Percentiles rank a stretch among this genome's conserved stretches.
phyloP scores from a whole-genome alignment of 176 grass and related monocot species.

The Guadua angustifolia region DNA sequence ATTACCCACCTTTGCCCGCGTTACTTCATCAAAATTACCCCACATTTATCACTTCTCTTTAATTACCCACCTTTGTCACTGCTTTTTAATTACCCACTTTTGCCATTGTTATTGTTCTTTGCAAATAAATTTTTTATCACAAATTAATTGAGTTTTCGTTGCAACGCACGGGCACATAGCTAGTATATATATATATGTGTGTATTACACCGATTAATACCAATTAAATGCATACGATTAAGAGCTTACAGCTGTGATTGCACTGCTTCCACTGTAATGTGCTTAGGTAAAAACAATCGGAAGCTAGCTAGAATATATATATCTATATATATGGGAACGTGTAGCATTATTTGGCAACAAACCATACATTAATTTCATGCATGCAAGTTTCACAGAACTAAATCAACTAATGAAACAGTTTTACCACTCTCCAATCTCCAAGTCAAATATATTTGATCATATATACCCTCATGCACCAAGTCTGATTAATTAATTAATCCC shows the following conservation, averaged over 20 bases:
- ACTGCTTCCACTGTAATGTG: neutral
- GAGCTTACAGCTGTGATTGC: slow-evolving; percentile 19
- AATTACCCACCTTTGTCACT: no score
- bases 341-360: slow-evolving; percentile 25
- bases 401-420: slow-evolving; percentile 28
- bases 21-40: no score
- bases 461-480: slow-evolving; percentile 50
- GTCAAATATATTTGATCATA: slow-evolving; percentile 48
- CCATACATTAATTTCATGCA: slow-evolving; percentile 33
- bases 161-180: no score
- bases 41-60: no score
- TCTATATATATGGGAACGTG: neutral
- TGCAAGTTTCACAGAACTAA: slow-evolving; percentile 31
- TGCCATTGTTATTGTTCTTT: no score
- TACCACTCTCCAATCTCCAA: slow-evolving; percentile 29
- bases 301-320: neutral
- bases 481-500: slow-evolving; percentile 33
- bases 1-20: no score
- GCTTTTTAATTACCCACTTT: no score
- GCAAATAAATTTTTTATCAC: no score
- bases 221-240: slow-evolving; percentile 35
- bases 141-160: no score
- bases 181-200: neutral
- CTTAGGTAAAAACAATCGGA: neutral
- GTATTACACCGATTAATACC: neutral